Base-by-base conservation (phyloP, 176 grass and related monocot genomes). In the Metroxylon sagu region DNA sequence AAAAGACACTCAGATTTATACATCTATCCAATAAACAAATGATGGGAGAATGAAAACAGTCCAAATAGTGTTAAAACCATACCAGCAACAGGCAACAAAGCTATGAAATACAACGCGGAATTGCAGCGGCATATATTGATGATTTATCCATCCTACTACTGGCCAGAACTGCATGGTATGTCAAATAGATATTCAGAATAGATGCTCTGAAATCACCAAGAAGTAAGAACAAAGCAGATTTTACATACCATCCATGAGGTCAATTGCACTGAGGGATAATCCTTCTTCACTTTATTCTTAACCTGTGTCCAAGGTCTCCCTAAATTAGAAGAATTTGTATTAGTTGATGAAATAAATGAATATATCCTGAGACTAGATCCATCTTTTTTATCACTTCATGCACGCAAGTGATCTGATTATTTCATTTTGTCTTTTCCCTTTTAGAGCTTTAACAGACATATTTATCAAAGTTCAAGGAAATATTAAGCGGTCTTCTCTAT, bases 41-140 rank as follows among this genome's bases (percentile, higher is more conserved):
- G 57, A 43, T 14, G 19, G 35, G 10, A 39, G 8, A 60, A 49
- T 55, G 27, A 57, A 65, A 67, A 61, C 29, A 60, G 19, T 5
- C 66, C 39, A 69, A 54, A 1, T 4, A 50, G 39, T 16, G 69
- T 2, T 19, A 43, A 56, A 71, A 76, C 16, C 17, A 18, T 95
- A 96, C 91, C 91, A 96, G 50, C 83, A 96, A 23, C 77, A 90
- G 35, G 91, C 91, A 26, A 96, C 72, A 26, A 80, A 60, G 70
- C 91, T 87, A 58, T 90, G 86, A 74, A 96, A 89, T 64, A 96
- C 76, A 39, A 96, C 91, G 15, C 91, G 86, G 21, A 90, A 76
- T 52, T 96, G 86, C n/a, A 90, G 71, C 6, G 91, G 83, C 64
- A 96, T 89, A 59, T 90, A 90, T 59, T 68, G 71, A 75, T 96